phyloP scores from a whole-genome alignment of 305 asterid genomes.

The Plantago rigida region DNA sequence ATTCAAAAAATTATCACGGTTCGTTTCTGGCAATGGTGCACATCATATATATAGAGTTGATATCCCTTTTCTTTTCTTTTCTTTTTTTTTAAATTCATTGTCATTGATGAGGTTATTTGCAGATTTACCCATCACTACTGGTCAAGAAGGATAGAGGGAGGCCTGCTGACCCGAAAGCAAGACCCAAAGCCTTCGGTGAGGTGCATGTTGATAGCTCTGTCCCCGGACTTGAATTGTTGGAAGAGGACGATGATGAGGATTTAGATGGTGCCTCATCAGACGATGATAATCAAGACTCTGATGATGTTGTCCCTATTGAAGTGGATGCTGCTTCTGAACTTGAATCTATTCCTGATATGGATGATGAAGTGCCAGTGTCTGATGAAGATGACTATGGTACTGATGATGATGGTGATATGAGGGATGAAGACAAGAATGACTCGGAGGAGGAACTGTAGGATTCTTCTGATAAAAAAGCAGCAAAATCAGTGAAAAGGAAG shows the following conservation, averaged over 20 bases:
- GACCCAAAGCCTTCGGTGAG: conserved; percentile 84
- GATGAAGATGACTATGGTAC: conserved; percentile 32
- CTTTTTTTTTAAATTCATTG: not conserved
- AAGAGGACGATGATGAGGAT: conserved; percentile 44
- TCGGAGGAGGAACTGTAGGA: conserved; percentile 30
- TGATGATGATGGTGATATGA: conserved; percentile 31
- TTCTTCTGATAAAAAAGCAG: conserved; percentile 27
- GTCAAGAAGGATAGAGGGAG: conserved; percentile 91
- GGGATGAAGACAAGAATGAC: conserved; percentile 30
- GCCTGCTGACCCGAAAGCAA: conserved; percentile 60
- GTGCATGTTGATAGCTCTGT: conserved; percentile 55
- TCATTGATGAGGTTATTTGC: conserved; percentile 27
- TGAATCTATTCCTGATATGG: conserved; percentile 33
- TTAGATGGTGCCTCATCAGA: conserved; percentile 27
- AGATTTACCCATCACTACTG: conserved; percentile 86
- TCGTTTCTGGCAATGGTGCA: no score
- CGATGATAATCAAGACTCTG: conserved; percentile 33
- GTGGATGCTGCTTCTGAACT: conserved; percentile 30
- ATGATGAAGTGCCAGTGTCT: conserved; percentile 30
- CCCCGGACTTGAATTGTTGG: conserved; percentile 74
- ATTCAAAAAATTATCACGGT: no score
- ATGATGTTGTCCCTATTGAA: conserved; percentile 27
- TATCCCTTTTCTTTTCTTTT: no score
- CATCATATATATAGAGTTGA: not conserved
- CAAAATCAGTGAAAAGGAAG: conserved; percentile 55